These are phyloP conservation scores for Phytopythium oedochilum DNA, from an alignment of 352 stramenopile species.

Conservation along the genomic window DNA sequence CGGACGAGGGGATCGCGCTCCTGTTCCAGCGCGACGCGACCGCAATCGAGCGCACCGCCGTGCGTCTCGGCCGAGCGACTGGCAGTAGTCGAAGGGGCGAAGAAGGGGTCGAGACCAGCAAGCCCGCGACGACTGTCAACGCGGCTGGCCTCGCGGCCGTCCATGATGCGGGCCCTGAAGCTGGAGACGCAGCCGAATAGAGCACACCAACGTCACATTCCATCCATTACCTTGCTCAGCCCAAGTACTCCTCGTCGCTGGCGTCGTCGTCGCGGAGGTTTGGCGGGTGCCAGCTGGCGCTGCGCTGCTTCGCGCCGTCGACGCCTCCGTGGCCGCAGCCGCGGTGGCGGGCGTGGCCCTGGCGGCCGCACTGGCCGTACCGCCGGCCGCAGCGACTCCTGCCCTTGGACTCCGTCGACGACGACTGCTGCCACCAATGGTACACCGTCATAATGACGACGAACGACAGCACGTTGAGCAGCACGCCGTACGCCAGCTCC, in stretches of 20 bases:
- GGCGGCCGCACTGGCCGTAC: not conserved
- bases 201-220: too few species aligned
- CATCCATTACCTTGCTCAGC: not conserved
- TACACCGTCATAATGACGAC: slow-evolving; percentile 60
- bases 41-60: slow-evolving; percentile 23
- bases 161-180: too few species aligned
- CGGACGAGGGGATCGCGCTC: slow-evolving; percentile 30
- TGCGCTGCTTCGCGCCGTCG: not conserved
- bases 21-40: slow-evolving; percentile 52
- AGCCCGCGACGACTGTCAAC: too few species aligned
- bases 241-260: not conserved
- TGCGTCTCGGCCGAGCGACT: slow-evolving; percentile 23
- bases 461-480: slow-evolving; percentile 72
- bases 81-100: not conserved
- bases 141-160: too few species aligned
- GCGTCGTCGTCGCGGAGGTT: not conserved
- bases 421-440: slow-evolving; percentile 44
- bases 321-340: not conserved
- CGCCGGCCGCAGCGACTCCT: not conserved
- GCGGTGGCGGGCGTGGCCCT: not conserved
- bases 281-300: slow-evolving; percentile 3
- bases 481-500: slow-evolving; percentile 55
- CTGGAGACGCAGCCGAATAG: not conserved
- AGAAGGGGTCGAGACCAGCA: not conserved
- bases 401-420: slow-evolving; percentile 2